A percentile compares a stretch with the other conserved stretches of the same genome.
Evolutionary conservation across 2,329 filamentous ascomycete species (phyloP).

Genomic region (Tolypocladium inflatum): DNA sequence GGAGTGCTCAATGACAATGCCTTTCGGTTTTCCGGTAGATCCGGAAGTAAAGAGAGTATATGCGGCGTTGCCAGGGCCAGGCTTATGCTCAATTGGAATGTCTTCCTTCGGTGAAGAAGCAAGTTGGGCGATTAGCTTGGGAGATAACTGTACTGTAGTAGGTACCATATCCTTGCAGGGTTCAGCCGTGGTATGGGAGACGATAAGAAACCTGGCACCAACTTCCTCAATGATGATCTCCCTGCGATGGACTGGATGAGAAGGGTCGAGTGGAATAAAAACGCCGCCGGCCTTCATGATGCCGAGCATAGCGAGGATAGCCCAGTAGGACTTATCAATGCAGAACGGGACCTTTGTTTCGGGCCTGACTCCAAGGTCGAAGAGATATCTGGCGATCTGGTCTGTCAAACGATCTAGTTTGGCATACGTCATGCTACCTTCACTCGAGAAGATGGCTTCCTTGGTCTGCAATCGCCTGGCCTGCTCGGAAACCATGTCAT

Average conservation of each 20-base stretch:
- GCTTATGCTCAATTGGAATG: neutral
- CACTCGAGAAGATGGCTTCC: slow-evolving; percentile 31
- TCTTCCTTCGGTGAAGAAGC: neutral
- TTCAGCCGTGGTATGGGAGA: neutral
- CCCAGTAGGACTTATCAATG: slow-evolving; percentile 8
- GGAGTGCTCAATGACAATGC: slow-evolving; percentile 2
- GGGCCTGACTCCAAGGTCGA: slow-evolving; percentile 3
- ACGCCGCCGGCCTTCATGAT: slow-evolving; percentile 6
- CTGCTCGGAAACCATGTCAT: slow-evolving; percentile 27
- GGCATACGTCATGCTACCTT: slow-evolving; percentile 29
- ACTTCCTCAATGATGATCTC: neutral
- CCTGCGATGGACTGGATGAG: neutral
- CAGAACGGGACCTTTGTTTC: slow-evolving; percentile 3
- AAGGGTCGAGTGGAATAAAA: slow-evolving; percentile 4
- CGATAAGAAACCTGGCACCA: neutral
- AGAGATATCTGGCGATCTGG: slow-evolving; percentile 23
- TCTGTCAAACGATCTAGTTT: slow-evolving; percentile 27
- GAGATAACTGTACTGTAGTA: neutral
- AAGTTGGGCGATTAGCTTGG: neutral
- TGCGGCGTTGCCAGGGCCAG: neutral
- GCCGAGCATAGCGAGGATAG: slow-evolving; percentile 3
- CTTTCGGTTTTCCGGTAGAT: neutral
- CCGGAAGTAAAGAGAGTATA: slow-evolving; percentile 1
- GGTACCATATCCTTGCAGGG: neutral
- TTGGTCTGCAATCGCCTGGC: slow-evolving; percentile 20